These are phyloP conservation scores for Eutypa lata DNA, from an alignment of 2,329 filamentous ascomycete genomes.

Conservation along the genomic window DNA sequence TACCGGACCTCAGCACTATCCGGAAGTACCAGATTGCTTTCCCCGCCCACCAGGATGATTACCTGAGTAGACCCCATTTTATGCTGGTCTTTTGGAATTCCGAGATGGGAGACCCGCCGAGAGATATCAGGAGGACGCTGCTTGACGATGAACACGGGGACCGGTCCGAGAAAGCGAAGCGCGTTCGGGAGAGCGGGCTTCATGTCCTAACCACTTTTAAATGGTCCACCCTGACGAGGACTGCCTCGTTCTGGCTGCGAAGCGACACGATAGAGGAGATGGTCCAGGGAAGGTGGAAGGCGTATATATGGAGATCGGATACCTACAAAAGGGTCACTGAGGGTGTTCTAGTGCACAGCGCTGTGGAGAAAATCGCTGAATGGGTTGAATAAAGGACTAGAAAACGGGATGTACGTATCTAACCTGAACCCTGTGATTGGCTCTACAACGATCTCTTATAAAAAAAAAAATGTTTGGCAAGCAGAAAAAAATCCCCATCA, in stretches of 20 bases:
- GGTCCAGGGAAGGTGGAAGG: conserved; percentile 3
- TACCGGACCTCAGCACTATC: not conserved
- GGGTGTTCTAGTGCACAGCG: not conserved
- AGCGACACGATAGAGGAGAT: conserved; percentile 4
- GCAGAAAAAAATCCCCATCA: too few species aligned
- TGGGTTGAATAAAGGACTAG: too few species aligned
- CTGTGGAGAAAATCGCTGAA: not conserved
- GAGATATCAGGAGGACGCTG: not conserved
- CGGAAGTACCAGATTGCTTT: not conserved
- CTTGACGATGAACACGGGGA: conserved; percentile 1
- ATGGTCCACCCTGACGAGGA: conserved; percentile 5
- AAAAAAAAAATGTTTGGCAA: too few species aligned
- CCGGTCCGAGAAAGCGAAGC: not conserved
- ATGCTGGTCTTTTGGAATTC: conserved; percentile 2
- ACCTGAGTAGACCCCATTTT: not conserved
- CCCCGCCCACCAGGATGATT: not conserved
- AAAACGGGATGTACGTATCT: too few species aligned
- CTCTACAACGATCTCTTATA: too few species aligned
- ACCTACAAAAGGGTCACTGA: conserved; percentile 3
- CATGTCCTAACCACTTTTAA: conserved; percentile 8
- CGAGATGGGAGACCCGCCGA: not conserved
- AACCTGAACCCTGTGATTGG: too few species aligned
- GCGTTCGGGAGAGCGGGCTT: not conserved
- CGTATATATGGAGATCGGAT: conserved; percentile 6
- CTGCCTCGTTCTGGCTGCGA: conserved; percentile 10